Conservation (phyloP, 306 rosid species). For the Sechiopsis laciniata region DNA sequence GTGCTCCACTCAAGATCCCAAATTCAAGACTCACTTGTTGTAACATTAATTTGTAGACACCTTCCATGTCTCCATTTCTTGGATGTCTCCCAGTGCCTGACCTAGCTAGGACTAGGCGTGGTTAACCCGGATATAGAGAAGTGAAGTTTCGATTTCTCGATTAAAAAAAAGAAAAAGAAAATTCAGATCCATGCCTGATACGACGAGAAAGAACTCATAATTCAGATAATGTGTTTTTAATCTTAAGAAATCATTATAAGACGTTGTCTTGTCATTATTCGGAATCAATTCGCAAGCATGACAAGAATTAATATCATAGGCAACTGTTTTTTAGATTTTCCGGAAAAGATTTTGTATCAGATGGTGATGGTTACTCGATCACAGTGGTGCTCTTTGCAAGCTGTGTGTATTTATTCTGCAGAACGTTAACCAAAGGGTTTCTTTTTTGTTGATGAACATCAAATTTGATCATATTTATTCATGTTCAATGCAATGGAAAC, state of each 20-base stretch:
- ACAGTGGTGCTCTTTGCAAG: not conserved
- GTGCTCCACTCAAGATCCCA: no score
- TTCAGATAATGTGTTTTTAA: not conserved
- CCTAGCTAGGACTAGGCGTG: no score
- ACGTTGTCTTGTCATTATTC: not conserved
- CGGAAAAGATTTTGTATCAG: conserved; percentile 6
- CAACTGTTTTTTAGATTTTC: not conserved
- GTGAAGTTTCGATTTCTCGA: no score
- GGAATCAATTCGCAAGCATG: not conserved
- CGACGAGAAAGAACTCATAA: not conserved
- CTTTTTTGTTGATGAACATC: no score
- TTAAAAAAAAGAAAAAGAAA: no score
- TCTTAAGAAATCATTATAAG: not conserved
- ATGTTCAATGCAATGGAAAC: not conserved
- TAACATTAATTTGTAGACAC: no score
- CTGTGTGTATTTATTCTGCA: no score
- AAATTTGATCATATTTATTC: not conserved
- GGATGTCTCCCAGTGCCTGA: no score
- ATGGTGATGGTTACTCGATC: not conserved
- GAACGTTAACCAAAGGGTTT: no score
- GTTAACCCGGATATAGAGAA: no score
- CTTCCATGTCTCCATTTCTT: no score
- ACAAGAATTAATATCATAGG: not conserved
- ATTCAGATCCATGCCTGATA: not conserved
- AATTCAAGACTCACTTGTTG: no score